Evolutionary conservation across 176 grass and related monocot species (phyloP), one percentile per base, ranked within the genome.

Genomic region (Oryza coarctata): DNA sequence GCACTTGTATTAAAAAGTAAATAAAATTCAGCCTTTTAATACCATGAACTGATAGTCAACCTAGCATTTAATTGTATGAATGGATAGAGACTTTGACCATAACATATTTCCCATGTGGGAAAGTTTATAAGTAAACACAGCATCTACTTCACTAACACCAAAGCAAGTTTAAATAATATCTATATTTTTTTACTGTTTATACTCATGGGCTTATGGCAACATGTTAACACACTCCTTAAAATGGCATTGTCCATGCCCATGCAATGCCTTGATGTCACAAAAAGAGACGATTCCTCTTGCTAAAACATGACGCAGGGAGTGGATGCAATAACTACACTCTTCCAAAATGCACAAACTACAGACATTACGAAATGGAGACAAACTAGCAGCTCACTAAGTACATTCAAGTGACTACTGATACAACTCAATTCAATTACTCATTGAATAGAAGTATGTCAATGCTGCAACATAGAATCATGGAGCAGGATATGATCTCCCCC

Each of bases 381-480:
- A 85, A 47, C 60, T 78, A 5, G 9, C 40, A 72, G 12, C 34
- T 71, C 52, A 63, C 23, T 79, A 14, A 62, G 26, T 67, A 71
- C n/a, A 44, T 85, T 70, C 20, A 77, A 85, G 43, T 75, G 44
- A 68, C n/a, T 39, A 86, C 28, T 80, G 69, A 30, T 43, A 44
- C 20, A 74, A 17, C 77, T 73, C 7, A 50, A 79, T 72, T 41
- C 12, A 40, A 32, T 52, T 23, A 66, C 15, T 32, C 41, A 80
- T 5, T 26, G 32, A 55, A 55, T 32, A 86, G 1, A 73, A 79
- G 68, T n/a, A 74, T 12, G 23, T 7, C 71, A 66, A 80, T 57
- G 76, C 57, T 34, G 43, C n/a, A 73, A 39, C 57, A 65, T 36
- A 22, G 40, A 73, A 23, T 60, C n/a, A 60, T 25, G 22, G 8